A percentile compares a stretch with the other conserved stretches of the same genome.
Conservation (phyloP, 768 basidiomycete species). For the Trametes coccinea region DNA sequence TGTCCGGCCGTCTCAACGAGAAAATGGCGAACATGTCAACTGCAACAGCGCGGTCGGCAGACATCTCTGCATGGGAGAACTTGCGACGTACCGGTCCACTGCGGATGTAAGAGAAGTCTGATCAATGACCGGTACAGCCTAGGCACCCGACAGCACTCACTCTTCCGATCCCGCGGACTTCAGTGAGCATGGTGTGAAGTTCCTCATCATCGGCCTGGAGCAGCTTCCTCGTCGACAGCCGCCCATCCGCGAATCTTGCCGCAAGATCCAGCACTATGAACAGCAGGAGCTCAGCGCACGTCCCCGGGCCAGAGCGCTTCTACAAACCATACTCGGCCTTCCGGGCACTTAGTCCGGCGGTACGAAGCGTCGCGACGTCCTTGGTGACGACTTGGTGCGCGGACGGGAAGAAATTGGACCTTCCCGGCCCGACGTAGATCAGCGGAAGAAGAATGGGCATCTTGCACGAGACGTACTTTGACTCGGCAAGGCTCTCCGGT, state of each 20-base stretch:
- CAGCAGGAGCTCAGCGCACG: neutral
- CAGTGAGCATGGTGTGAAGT: conserved; percentile 70
- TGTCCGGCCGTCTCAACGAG: conserved; percentile 78
- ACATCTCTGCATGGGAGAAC: neutral
- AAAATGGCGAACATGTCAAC: conserved; percentile 97
- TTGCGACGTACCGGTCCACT: conserved; percentile 60
- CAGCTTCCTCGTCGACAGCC: conserved; percentile 73
- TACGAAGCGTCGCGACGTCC: conserved; percentile 58
- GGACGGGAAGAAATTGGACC: conserved; percentile 57
- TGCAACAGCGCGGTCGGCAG: conserved; percentile 28
- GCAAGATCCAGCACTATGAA: conserved; percentile 74
- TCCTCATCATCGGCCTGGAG: conserved; percentile 74
- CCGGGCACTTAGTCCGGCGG: conserved; percentile 77
- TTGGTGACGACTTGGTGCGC: conserved; percentile 66
- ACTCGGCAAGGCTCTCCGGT: conserved; percentile 62
- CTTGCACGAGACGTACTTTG: conserved; percentile 2
- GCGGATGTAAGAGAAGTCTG: conserved; percentile 5
- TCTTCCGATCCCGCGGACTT: conserved; percentile 77
- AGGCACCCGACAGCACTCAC: conserved; percentile 35
- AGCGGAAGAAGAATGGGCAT: neutral
- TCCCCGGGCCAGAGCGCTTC: neutral
- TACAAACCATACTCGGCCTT: conserved; percentile 86
- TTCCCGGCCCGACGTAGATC: conserved; percentile 13
- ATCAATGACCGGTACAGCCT: neutral
- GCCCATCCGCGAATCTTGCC: conserved; percentile 74